Evolutionary conservation across 2,329 filamentous ascomycete genomes (phyloP).

Genomic region (Fusarium devonianum): DNA sequence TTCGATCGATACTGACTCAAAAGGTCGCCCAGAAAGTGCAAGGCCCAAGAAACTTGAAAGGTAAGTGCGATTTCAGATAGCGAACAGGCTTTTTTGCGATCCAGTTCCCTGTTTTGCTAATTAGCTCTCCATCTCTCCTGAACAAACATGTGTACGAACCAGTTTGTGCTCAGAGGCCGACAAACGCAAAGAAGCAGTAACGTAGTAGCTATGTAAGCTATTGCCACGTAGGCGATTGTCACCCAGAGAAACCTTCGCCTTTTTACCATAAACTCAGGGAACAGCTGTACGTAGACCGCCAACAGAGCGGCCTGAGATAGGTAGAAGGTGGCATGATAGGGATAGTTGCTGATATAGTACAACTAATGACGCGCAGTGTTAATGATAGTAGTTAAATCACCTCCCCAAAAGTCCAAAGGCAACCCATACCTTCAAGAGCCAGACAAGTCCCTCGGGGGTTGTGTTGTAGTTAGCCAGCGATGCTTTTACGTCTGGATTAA

Average conservation of each 20-base stretch:
- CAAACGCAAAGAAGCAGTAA: neutral
- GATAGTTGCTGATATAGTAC: neutral
- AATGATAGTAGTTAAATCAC: too few species aligned
- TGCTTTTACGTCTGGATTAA: neutral
- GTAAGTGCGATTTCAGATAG: neutral
- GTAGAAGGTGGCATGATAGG: constrained; percentile 5
- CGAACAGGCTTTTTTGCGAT: neutral
- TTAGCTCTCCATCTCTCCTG: neutral
- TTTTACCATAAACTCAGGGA: constrained; percentile 20
- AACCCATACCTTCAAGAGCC: neutral
- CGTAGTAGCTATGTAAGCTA: neutral
- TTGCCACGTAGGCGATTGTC: constrained; percentile 2
- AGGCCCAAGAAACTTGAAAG: constrained; percentile 11
- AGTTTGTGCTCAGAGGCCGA: constrained; percentile 8
- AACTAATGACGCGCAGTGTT: neutral
- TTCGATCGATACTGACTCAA: neutral
- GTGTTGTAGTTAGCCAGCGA: neutral
- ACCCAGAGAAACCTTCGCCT: constrained; percentile 18
- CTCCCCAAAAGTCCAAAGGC: neutral
- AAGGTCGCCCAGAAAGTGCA: constrained; percentile 17
- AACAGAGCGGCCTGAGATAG: constrained; percentile 16
- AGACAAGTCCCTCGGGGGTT: neutral
- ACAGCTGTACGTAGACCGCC: constrained; percentile 16
- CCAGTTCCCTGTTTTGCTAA: neutral
- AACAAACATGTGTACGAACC: neutral